phyloP scores from a whole-genome alignment of 2,329 filamentous ascomycete genomes.

The Neopestalotiopsis rosae region DNA sequence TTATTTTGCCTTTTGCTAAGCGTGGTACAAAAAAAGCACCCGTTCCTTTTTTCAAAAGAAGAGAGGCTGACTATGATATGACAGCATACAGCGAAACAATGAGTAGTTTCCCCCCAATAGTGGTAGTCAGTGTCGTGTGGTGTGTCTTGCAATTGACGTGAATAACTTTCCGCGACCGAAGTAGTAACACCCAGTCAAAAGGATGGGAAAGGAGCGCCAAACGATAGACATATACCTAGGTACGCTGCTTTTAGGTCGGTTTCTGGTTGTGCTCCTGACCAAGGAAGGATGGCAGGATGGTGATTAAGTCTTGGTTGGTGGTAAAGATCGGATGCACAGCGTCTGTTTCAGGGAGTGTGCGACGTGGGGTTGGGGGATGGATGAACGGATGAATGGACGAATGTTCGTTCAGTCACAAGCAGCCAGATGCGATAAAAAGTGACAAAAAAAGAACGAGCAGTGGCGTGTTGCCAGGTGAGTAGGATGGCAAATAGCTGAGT shows the following conservation, averaged over 20 bases:
- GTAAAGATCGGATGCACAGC: neutral
- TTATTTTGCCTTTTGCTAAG: constrained; percentile 1
- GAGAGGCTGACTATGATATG: neutral
- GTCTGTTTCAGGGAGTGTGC: constrained; percentile 2
- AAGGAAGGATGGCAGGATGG: constrained; percentile 2
- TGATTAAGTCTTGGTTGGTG: neutral
- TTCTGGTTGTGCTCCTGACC: neutral
- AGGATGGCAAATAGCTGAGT: neutral
- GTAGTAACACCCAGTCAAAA: neutral
- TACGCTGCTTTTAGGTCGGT: neutral
- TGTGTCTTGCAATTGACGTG: neutral
- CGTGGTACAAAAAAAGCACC: neutral
- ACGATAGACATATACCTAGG: neutral
- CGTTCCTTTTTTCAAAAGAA: neutral
- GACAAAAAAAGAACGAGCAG: neutral
- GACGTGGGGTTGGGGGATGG: neutral
- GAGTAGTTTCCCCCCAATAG: neutral
- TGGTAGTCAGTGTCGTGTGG: neutral
- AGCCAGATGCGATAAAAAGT: neutral
- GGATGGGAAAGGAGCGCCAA: neutral
- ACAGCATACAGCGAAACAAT: neutral
- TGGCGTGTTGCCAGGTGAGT: neutral
- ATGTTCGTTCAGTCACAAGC: neutral
- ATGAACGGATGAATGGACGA: neutral
- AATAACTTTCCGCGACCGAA: neutral